These are phyloP conservation scores for Sambucus nigra DNA, from an alignment of 129 eudicot species.

Conservation along the genomic window DNA sequence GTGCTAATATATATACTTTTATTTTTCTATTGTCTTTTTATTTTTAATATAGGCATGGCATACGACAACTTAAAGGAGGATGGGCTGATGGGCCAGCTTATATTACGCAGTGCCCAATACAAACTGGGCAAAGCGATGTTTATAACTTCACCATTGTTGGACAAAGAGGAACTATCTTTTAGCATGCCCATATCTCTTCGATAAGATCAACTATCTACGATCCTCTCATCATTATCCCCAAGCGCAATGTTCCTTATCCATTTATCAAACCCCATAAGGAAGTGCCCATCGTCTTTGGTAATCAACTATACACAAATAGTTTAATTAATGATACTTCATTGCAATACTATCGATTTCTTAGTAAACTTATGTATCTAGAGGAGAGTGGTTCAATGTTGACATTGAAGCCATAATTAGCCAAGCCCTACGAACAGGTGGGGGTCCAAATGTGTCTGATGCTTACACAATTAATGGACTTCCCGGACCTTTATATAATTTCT, in stretches of 20 bases:
- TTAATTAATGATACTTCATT: neutral
- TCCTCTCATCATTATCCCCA: constrained; percentile 42
- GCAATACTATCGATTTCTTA: neutral
- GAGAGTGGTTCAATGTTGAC: constrained; percentile 45
- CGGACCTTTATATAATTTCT: constrained; percentile 42
- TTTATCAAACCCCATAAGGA: constrained; percentile 36
- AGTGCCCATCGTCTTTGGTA: constrained; percentile 45
- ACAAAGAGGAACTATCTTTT: constrained; percentile 41
- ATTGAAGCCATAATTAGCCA: constrained; percentile 35
- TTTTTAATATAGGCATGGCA: constrained; percentile 35
- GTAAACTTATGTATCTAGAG: constrained; percentile 4
- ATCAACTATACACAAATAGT: neutral
- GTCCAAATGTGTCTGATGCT: constrained; percentile 52
- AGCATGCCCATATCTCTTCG: constrained; percentile 52
- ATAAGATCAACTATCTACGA: constrained; percentile 39
- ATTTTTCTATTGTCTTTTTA: neutral
- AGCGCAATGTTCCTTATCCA: constrained; percentile 35
- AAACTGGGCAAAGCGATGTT: constrained; percentile 41
- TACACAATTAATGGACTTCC: constrained; percentile 46
- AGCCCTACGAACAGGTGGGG: constrained; percentile 48
- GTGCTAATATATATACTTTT: neutral
- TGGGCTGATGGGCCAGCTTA: constrained; percentile 58
- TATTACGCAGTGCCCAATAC: constrained; percentile 41
- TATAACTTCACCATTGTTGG: constrained; percentile 40
- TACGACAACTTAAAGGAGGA: constrained; percentile 37